These are phyloP conservation scores for Epichloe baconii DNA, from an alignment of 2,329 filamentous ascomycete genomes.

Conservation along the genomic window DNA sequence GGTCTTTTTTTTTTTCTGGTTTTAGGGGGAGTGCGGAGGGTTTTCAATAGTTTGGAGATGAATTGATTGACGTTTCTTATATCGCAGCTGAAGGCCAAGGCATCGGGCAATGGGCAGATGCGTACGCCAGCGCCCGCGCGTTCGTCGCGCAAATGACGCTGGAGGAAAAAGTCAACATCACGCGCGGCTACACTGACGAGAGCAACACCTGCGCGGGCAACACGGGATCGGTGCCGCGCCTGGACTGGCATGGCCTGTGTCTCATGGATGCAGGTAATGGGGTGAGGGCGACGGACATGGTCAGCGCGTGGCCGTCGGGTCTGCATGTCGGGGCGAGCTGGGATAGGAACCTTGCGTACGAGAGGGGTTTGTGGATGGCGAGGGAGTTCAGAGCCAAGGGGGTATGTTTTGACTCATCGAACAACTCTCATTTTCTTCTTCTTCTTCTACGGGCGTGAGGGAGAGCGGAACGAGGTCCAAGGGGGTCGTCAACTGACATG, in stretches of 20 bases:
- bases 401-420: conserved; percentile 27
- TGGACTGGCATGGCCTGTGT: conserved; percentile 34
- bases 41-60: too few species aligned
- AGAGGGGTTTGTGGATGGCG: conserved; percentile 39
- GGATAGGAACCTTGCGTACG: conserved; percentile 40
- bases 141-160: conserved; percentile 51
- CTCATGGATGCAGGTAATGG: conserved; percentile 38
- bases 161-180: conserved; percentile 47
- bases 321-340: conserved; percentile 37
- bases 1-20: not conserved
- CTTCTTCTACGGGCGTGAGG: not conserved
- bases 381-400: conserved; percentile 42
- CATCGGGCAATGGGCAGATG: conserved; percentile 36
- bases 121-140: conserved; percentile 42
- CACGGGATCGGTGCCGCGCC: conserved; percentile 30
- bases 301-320: conserved; percentile 34
- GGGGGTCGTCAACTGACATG: not conserved
- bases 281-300: conserved; percentile 33
- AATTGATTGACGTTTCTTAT: not conserved
- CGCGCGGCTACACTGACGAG: conserved; percentile 35
- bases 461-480: not conserved
- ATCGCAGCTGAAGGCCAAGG: conserved; percentile 19
- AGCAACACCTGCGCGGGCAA: conserved; percentile 36
- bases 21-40: too few species aligned
- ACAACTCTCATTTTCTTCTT: too few species aligned